Conservation (phyloP, 441 rosid species). For the Gossypium lobatum region DNA sequence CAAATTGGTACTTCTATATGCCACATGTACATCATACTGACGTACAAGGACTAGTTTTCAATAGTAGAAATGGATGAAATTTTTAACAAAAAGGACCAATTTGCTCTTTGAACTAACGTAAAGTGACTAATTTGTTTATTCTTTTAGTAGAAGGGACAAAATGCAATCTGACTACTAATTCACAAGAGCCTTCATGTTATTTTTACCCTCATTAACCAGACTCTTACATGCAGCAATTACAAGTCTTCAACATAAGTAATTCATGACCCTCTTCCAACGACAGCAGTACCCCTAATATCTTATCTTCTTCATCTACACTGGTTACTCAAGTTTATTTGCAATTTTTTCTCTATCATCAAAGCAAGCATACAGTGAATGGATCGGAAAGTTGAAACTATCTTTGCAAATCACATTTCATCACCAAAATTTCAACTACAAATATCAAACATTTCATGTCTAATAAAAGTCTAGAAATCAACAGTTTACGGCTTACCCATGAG, state of each 20-base stretch:
- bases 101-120: too few relatives aligned
- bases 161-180: neutral
- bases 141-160: neutral
- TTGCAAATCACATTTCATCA: neutral
- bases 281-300: neutral
- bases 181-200: neutral
- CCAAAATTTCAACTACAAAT: neutral
- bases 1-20: neutral
- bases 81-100: too few relatives aligned
- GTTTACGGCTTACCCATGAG: conserved; percentile 48
- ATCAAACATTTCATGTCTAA: neutral
- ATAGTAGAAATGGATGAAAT: too few relatives aligned
- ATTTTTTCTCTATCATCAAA: neutral
- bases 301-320: neutral
- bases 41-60: too few relatives aligned
- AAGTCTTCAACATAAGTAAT: neutral
- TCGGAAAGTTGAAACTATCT: neutral
- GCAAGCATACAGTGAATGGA: neutral
- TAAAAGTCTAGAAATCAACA: conserved; percentile 5
- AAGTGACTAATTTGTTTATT: neutral
- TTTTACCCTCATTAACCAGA: neutral
- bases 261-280: neutral
- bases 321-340: neutral
- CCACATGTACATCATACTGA: too few relatives aligned
- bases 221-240: conserved; percentile 3